Evolutionary conservation across 768 basidiomycete species (phyloP), one percentile per base, ranked within the genome.

Genomic region (Pleurotus giganteus): DNA sequence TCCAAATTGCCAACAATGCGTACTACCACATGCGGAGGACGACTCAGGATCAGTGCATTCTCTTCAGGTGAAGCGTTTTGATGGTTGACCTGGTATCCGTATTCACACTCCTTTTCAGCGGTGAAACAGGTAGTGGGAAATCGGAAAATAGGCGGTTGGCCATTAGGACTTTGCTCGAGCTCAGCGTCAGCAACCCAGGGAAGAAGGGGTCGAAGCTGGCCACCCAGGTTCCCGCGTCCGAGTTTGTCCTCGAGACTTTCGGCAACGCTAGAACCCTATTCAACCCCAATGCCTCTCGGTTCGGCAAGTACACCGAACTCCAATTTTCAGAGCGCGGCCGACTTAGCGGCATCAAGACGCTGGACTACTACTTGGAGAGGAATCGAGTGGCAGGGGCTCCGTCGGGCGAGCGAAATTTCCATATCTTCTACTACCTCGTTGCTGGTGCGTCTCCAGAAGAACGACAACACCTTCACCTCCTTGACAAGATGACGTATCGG

Each of bases 11-110:
- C 4, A 88, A 93, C 62, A 89, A 91, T 71, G 86, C 92, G 4
- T 98, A 95, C 71, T 98, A 94, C 68, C 93, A 98, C 70, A 96
- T 98, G 94, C 79, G 86, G 47, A 78, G 96, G 61, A 99, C 96
- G 0, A 81, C 84, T 1, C 92, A 96, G 75, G 96, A 99, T 69
- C 96, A 98, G 72, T 82, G 86, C 45, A 80, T 99, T 17, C 69
- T 98, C 23, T 79, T 98, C 60, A 91, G 76, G 95, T 95, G 68
- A 60, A 86, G 71, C 7, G 4, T 50, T 45, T 29, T 19, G 45
- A 42, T 37, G 21, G 13, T 39, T 23, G 3, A 29, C 19, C 56
- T 46, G 42, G 55, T 45, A n/a, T 2, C 43, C 31, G 55, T 53
- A 39, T 43, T 21, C 47, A 47, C 50, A 53, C 19, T 29, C 26